Evolutionary conservation across 2,329 filamentous ascomycete species (phyloP).

Genomic region (Venturia asperata): DNA sequence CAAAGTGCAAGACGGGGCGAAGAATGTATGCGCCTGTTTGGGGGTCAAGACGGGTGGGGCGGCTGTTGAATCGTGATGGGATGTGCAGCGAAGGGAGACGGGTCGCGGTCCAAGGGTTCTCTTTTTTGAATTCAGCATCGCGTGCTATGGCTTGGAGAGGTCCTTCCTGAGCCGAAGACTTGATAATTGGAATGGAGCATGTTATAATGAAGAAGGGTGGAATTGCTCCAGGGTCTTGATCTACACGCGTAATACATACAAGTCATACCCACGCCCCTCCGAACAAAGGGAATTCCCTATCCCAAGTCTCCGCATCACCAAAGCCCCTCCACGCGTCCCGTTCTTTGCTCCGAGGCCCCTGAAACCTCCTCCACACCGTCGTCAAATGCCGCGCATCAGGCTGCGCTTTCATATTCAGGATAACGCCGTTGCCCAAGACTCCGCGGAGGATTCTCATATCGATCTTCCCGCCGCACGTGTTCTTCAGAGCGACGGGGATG

Average conservation of each 20-base stretch:
- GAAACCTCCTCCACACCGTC: conserved; percentile 11
- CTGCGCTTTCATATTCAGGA: not conserved
- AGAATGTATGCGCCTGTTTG: not conserved
- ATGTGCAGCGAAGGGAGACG: not conserved
- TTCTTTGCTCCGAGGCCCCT: not conserved
- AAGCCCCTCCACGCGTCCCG: not conserved
- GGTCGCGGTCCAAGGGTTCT: not conserved
- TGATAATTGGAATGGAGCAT: no score
- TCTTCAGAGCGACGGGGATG: conserved; percentile 6
- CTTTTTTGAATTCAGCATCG: no score
- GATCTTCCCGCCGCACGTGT: conserved; percentile 4
- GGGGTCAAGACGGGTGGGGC: not conserved
- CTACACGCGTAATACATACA: no score
- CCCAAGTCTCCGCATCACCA: conserved; percentile 13
- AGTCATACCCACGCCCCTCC: not conserved
- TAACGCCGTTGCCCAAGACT: conserved; percentile 4
- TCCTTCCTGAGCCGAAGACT: no score
- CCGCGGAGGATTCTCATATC: conserved; percentile 4
- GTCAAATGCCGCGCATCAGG: not conserved
- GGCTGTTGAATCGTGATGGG: not conserved
- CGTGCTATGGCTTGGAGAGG: no score
- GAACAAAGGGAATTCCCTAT: not conserved
- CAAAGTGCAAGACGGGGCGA: not conserved
- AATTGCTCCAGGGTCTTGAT: no score
- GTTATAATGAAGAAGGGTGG: no score